Base-by-base conservation (phyloP, 257 asterid genomes). In the Salvia rosmarinus region DNA sequence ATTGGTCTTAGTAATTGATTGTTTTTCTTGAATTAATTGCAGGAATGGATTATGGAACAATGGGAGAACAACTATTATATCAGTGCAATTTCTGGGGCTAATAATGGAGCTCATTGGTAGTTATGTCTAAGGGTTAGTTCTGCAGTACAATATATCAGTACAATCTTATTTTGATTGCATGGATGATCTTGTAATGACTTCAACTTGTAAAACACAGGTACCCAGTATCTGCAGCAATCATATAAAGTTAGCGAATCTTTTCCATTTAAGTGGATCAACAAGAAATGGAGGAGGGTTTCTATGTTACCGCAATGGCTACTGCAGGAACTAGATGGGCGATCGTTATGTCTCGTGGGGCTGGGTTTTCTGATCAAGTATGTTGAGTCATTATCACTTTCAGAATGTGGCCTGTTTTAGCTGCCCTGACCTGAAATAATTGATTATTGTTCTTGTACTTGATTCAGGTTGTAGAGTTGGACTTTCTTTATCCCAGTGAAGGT, bases 401-500 rank as follows among this genome's bases (percentile, higher is more conserved):
- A 16, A 7, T 30, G 30, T 25, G 56, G 43, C 55, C 56, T 40
- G 7, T 12, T 21, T 54, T 54, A 21, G 61, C 59, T 52, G 17
- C 7, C 17, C 9, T 32, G 13, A 11, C 9, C 16, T 11, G 28
- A 28, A 43, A 4, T 25, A 12, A 28, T 1, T 57, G 12, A 58
- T 43, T 21, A 25, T 11, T 25, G 12, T 42, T 23, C 6, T 61
- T 58, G 43, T 56, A n/a, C 39, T 56, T 3, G 67, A 14, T 77
- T 43, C 76, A 88, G 95, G 88, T 80, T 52, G 91, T 88, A 77
- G 95, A 88, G 78, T 70, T 88, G 28, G 95, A 88, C 80, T 88
- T 88, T 68, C 84, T 79, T 42, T 88, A 88, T 76, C 95, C 95
- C 2, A 88, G 95, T 76, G 95, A 88, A 79, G 95, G 95, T 68